Base-by-base conservation (phyloP, 2,329 filamentous ascomycete genomes). In the Penicillium sp. region DNA sequence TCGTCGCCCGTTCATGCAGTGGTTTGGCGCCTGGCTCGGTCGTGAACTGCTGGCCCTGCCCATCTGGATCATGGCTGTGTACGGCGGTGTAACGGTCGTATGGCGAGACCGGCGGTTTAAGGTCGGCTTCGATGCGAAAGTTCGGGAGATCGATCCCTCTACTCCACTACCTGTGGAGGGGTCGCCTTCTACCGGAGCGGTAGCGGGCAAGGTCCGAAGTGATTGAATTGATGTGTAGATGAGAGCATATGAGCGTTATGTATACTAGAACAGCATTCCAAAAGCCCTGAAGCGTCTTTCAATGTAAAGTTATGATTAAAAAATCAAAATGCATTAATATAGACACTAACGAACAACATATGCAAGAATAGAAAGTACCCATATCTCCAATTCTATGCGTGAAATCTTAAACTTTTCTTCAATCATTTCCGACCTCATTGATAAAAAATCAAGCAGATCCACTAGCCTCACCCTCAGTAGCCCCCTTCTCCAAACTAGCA, bases 21-120 rank as follows among this genome's bases (percentile, higher is more conserved):
- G 92, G 90, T 70, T 94, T 4, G 72, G 82, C 6, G 89, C 93
- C 0, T 99, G 95, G 94, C 66, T 96, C 0, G 91, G 89, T 0
- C 82, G 94, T 33, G 94, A 99, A 75, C 63, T 85, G 0, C 80
- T 97, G 9, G 93, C 94, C 0, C 79, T 96, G 46, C 93, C 93
- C 0, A 89, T 99, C 58, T 99, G 94, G 94, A 78, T 86, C 0
- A 92, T 89, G 85, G 94, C 94, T 0, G 90, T 97, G 21, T 85
- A 91, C 66, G 88, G 93, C n/a, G 94, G 94, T 0, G 86, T 89
- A 2, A 93, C 87, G 0, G 91, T 99, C 0, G 85, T 85, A 52
- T 99, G 94, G 95, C 81, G 94, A 55, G 93, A 93, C 0, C 88
- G 87, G 68, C 83, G 80, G 29, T 97, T 97, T 72, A 85, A 84